phyloP scores from a whole-genome alignment of 1,284 basidiomycete genomes.

The Xerocomus tenax region DNA sequence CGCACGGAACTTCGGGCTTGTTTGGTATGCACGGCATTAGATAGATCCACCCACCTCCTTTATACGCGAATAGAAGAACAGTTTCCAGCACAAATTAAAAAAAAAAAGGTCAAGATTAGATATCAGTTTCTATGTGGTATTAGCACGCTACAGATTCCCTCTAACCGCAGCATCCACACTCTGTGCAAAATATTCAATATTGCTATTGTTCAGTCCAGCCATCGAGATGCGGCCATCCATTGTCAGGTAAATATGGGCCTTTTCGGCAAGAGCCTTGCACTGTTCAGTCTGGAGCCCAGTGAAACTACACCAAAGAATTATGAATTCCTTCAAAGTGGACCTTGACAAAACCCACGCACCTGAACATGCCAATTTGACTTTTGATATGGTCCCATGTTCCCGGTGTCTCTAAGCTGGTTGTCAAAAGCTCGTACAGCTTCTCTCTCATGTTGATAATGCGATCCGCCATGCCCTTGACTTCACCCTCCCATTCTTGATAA shows the following conservation, averaged over 20 bases:
- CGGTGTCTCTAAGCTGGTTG: constrained; percentile 78
- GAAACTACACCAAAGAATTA: constrained; percentile 46
- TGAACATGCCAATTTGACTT: constrained; percentile 93
- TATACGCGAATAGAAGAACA: constrained; percentile 15
- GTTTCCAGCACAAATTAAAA: constrained; percentile 12
- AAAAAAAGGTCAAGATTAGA: constrained; percentile 19
- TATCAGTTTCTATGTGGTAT: constrained; percentile 25
- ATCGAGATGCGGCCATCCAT: constrained; percentile 87
- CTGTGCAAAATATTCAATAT: constrained; percentile 88
- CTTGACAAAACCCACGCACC: constrained; percentile 36
- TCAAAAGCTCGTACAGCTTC: constrained; percentile 72
- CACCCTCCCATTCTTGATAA: constrained; percentile 81
- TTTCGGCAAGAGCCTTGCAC: constrained; percentile 80
- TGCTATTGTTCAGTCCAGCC: constrained; percentile 86
- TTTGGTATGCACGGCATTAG: constrained; percentile 1
- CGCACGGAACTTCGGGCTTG: constrained; percentile 12
- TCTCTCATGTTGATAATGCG: constrained; percentile 95
- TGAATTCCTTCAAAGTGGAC: not conserved
- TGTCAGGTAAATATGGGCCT: constrained; percentile 93
- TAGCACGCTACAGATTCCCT: constrained; percentile 53
- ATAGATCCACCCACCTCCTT: constrained; percentile 2
- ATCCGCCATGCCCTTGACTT: constrained; percentile 93
- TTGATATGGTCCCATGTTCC: constrained; percentile 95
- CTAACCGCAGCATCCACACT: constrained; percentile 77
- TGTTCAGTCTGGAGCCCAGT: constrained; percentile 80